These are phyloP conservation scores for Nitzschia sp. DNA, from an alignment of 108 stramenopile genomes.

Conservation along the genomic window DNA sequence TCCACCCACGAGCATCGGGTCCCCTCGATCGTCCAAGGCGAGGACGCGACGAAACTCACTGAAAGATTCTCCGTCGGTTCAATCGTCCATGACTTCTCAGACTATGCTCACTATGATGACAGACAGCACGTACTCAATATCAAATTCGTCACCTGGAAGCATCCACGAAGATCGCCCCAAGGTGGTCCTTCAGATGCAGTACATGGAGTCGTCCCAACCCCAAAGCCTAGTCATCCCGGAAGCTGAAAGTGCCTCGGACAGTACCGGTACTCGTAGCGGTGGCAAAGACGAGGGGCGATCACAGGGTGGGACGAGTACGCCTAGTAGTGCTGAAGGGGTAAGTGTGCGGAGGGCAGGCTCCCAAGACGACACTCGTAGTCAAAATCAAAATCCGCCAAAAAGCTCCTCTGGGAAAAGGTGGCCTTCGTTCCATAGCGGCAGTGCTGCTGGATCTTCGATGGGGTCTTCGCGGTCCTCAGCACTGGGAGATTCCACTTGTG, in stretches of 20 bases:
- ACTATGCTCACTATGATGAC: constrained; percentile 1
- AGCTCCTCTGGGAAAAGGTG: background rate
- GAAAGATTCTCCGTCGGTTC: constrained; percentile 9
- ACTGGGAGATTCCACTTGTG: background rate
- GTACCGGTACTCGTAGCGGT: background rate
- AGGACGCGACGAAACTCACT: background rate
- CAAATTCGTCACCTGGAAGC: constrained; percentile 3
- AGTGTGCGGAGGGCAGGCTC: background rate
- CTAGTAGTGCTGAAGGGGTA: background rate
- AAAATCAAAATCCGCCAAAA: background rate
- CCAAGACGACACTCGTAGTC: background rate
- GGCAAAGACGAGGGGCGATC: background rate
- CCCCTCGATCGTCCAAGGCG: background rate
- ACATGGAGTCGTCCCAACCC: background rate
- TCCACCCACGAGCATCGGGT: background rate
- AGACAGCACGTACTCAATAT: constrained; percentile 7
- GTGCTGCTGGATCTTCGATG: background rate
- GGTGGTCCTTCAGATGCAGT: background rate
- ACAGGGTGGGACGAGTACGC: background rate
- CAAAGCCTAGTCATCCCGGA: background rate
- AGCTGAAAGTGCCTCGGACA: background rate
- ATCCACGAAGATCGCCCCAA: constrained; percentile 1
- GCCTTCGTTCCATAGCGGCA: background rate
- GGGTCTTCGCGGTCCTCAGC: background rate
- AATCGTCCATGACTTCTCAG: constrained; percentile 3